These are phyloP conservation scores for Carex scoparia DNA, from an alignment of 176 grass and related monocot genomes.

Conservation along the genomic window DNA sequence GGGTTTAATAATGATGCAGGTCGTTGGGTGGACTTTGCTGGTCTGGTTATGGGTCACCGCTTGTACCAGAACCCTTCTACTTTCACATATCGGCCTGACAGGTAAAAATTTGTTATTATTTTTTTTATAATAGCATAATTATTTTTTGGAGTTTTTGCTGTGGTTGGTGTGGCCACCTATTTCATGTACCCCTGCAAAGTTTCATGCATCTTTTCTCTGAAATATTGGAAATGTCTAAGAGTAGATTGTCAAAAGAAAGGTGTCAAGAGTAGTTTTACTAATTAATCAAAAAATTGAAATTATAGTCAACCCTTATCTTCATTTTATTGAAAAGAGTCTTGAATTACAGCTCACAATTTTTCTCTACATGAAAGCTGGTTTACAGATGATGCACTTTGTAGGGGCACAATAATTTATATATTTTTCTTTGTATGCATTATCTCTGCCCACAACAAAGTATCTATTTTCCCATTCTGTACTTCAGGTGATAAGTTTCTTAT, in stretches of 20 bases:
- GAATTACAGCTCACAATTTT: neutral
- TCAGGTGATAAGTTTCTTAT: neutral
- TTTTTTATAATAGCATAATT: neutral
- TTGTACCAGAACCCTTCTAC: constrained; percentile 62
- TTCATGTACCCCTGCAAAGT: neutral
- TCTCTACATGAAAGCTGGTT: neutral
- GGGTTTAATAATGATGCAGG: constrained; percentile 88
- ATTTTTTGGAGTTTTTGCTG: neutral
- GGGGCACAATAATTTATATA: neutral
- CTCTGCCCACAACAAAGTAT: neutral
- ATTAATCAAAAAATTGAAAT: constrained; percentile 3
- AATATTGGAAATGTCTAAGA: neutral
- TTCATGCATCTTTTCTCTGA: neutral
- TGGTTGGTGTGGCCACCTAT: neutral
- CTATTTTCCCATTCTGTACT: neutral
- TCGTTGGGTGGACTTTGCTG: constrained; percentile 70
- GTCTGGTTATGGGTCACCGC: constrained; percentile 93
- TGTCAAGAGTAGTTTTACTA: neutral
- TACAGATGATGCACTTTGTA: constrained; percentile 7
- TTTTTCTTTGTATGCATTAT: neutral
- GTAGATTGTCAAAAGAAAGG: neutral
- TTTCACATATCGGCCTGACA: constrained; percentile 88
- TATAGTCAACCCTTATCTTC: neutral
- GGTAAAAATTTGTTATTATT: constrained; percentile 37
- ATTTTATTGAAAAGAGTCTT: neutral